A percentile compares a stretch with the other conserved stretches of the same genome.
phyloP scores from a whole-genome alignment of 495 filamentous ascomycete genomes.

The Neurospora hispaniola region DNA sequence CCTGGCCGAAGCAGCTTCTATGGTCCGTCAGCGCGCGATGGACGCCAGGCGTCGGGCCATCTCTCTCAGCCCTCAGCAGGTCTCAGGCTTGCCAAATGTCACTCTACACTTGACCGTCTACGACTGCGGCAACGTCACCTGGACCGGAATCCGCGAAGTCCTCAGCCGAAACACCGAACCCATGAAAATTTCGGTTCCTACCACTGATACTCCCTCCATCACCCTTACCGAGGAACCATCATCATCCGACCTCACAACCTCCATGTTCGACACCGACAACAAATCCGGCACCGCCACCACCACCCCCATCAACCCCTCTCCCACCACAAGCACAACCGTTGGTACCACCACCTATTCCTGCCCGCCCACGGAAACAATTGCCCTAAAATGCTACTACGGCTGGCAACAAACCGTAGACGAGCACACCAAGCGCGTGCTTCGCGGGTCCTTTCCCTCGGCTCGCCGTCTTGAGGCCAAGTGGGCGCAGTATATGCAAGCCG shows the following conservation, averaged over 20 bases:
- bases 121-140: conserved; percentile 83
- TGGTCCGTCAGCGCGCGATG: conserved; percentile 53
- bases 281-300: background rate
- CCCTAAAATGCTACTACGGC: conserved; percentile 85
- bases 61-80: conserved; percentile 14
- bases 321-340: background rate
- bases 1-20: conserved; percentile 74
- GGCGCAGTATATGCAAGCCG: conserved; percentile 89
- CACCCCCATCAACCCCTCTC: background rate
- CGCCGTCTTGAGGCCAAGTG: conserved; percentile 74
- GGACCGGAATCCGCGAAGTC: conserved; percentile 83
- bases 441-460: conserved; percentile 62
- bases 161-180: conserved; percentile 72
- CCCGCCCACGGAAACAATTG: conserved; percentile 64
- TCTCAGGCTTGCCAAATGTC: conserved; percentile 22
- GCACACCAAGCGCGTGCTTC: conserved; percentile 73
- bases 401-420: conserved; percentile 94
- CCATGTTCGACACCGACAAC: background rate
- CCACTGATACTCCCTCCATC: background rate
- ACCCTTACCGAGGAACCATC: background rate
- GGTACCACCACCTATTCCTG: conserved; percentile 17
- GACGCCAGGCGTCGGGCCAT: conserved; percentile 32
- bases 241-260: background rate
- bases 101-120: conserved; percentile 75
- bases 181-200: conserved; percentile 26